Base-by-base conservation (phyloP, 306 rosid species). In the Acacia crassicarpa region DNA sequence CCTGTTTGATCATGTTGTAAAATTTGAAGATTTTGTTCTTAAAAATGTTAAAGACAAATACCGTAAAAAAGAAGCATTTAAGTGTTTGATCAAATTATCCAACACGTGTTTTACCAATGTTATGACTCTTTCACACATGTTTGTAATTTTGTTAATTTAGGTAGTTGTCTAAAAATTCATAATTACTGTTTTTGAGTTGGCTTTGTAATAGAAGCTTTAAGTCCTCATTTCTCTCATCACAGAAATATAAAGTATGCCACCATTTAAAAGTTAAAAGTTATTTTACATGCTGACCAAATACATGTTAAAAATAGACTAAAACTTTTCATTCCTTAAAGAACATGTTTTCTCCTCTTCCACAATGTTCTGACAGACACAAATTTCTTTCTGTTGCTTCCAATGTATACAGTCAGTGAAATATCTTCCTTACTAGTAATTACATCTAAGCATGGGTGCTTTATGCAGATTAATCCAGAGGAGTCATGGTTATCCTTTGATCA, bases 391-490 rank as follows among this genome's bases (percentile, higher is more conserved):
- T 40, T 68, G 40, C 5, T 6, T 80, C 53, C 4, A 9, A 54
- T 58, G 70, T 56, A 69, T 74, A 43, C 46, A 72, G 63, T 51
- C 23, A 23, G 59, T 77, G 63, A 80, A 74, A 67, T 69, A 48
- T 76, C 54, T 75, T 76, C 35, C 82, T 83, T 59, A 32, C 53
- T 19, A 76, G 62, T 46, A 72, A 65, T 67, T 73, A 61, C 71
- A 75, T 63, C 63, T 69, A 49, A 35, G 68, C 75, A 79, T 85
- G 72, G 41, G 62, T 72, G 81, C 71, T 19, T 76, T 82, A 59
- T 82, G 80, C 92, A 95, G 98, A 89, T 95, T 80, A 74, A 83
- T 72, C 90, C 92, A 5, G 99, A 93, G 22, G 99, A 93, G 75
- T 91, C 94, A 7, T 93, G 95, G 95, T 87, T 93, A 40, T 85